Base-by-base conservation (phyloP, 139 green algal species). In the Closterium sp. region DNA sequence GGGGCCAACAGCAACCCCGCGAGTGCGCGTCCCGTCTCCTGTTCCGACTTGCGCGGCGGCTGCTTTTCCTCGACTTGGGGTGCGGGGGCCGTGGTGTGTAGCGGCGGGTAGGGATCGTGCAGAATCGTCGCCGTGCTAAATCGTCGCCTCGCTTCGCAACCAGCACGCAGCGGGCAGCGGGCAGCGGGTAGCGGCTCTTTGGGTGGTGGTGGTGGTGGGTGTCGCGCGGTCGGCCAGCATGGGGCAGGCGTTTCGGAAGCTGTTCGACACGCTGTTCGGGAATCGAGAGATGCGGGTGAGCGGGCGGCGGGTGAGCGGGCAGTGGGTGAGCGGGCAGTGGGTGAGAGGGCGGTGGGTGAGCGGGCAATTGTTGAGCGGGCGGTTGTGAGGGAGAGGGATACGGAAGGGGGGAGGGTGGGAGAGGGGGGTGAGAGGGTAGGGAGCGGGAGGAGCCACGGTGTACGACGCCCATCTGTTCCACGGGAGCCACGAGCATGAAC, bases 221-320 rank as follows among this genome's bases (percentile, higher is more conserved):
- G 50, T 24, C 50, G 50, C 13, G 13, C 50, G 50, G 50, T 73
- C 13, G 50, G 50, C 10, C 50, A 73, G 50, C 22, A 98, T 98
- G 97, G 97, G 97, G 30, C 96, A 97, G 45, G 90, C 91, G 9
- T 96, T 97, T 86, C 87, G 95, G 0, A 97, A 97, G 73, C 90
- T 97, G 89, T 97, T 98, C 27, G 97, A 98, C 70, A 95, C 87
- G 27, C 86, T 99, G n/a, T 99, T 98, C 92, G 97, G 97, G 45
- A 98, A 96, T 91, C 95, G 95, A 89, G 98, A 99, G 94, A 99
- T 99, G 97, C 95, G 98, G 31, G 98, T 99, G 32, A 92, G 89
- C n/a, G 84, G n/a, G 32, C 32, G 32, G 32, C 32, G 32, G 32
- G 32, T 38, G 32, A 7, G 32, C 32, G 32, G 32, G 32, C 32